Conservation (phyloP, 768 basidiomycete species). For the Leccinum variicolor region DNA sequence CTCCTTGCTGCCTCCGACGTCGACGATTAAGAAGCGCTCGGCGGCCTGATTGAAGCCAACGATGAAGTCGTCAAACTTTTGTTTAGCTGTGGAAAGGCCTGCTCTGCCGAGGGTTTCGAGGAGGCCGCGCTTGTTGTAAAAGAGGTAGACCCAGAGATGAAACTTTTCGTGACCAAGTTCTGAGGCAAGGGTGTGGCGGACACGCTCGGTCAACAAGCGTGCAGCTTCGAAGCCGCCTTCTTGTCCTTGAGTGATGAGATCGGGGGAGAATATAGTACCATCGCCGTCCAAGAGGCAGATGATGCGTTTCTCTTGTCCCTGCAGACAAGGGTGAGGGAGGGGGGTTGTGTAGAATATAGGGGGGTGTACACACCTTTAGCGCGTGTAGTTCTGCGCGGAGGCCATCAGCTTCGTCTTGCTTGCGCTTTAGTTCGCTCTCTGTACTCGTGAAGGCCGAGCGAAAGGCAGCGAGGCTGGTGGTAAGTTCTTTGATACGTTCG, state of each 20-base stretch:
- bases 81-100: constrained; percentile 32
- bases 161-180: constrained; percentile 26
- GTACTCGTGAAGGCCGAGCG: constrained; percentile 25
- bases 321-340: neutral
- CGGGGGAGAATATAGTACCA: constrained; percentile 52
- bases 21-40: constrained; percentile 64
- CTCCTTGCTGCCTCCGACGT: constrained; percentile 70
- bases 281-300: constrained; percentile 63
- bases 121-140: constrained; percentile 61
- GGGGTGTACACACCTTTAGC: constrained; percentile 20
- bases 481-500: constrained; percentile 20
- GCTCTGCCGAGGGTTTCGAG: constrained; percentile 43
- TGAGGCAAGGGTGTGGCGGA: constrained; percentile 23
- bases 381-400: constrained; percentile 27
- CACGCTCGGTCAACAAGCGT: constrained; percentile 36
- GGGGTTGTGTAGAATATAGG: neutral
- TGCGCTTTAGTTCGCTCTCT: constrained; percentile 19
- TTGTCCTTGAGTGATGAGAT: constrained; percentile 53
- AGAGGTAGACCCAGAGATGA: constrained; percentile 61
- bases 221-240: constrained; percentile 58
- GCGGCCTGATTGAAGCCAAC: constrained; percentile 69
- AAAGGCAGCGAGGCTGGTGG: constrained; percentile 25
- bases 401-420: constrained; percentile 2
- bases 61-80: constrained; percentile 60
- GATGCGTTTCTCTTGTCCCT: constrained; percentile 34